Percentiles rank a stretch among this genome's conserved stretches.
These are phyloP conservation scores for Puya raimondii DNA, from an alignment of 176 grass and related monocot species.

Conservation along the genomic window DNA sequence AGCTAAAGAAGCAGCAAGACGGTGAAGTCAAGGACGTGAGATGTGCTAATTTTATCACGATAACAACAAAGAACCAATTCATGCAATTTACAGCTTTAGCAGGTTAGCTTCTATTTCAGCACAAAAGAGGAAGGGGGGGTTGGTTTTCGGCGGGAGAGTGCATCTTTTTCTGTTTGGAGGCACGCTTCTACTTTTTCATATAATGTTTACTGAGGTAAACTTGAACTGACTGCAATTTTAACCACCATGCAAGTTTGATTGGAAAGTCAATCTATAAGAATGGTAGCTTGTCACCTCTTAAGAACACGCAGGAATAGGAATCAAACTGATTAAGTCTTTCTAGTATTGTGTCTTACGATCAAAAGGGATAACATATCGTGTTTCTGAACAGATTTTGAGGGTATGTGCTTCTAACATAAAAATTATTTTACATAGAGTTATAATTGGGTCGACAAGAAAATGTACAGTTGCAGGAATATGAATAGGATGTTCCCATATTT, in stretches of 20 bases:
- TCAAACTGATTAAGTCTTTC: too few relatives aligned
- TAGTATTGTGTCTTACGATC: too few relatives aligned
- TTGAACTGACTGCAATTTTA: background rate
- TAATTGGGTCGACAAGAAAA: background rate
- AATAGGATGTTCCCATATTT: background rate
- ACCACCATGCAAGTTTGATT: too few relatives aligned
- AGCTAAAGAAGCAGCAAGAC: constrained; percentile 14
- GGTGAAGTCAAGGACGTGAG: background rate
- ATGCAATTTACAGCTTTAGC: background rate
- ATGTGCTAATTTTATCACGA: background rate
- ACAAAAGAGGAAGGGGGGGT: too few relatives aligned
- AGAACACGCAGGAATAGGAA: too few relatives aligned
- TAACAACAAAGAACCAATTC: constrained; percentile 12
- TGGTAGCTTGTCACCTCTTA: background rate
- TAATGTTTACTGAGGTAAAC: background rate
- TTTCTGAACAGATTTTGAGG: too few relatives aligned
- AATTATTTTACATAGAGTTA: background rate
- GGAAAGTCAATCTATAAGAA: background rate
- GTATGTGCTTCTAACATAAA: too few relatives aligned
- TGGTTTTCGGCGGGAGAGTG: too few relatives aligned
- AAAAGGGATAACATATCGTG: too few relatives aligned
- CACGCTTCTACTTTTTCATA: background rate
- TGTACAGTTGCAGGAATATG: background rate
- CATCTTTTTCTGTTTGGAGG: background rate
- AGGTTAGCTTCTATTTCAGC: background rate